Conservation (phyloP, 2,329 filamentous ascomycete genomes). For the Curvularia eragrostidis region DNA sequence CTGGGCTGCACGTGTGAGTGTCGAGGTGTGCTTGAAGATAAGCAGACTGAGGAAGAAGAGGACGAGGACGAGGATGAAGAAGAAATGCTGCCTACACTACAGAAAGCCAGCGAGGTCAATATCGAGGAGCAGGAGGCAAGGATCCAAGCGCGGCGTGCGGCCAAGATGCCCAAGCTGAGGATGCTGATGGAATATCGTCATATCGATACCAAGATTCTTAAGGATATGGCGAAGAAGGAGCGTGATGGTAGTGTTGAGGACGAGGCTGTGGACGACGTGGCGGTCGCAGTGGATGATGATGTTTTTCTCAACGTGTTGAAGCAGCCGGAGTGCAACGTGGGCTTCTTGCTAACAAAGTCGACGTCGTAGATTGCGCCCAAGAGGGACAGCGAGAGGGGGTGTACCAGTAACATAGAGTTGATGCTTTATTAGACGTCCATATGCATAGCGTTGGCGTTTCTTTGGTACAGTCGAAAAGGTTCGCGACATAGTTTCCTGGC, state of each 20-base stretch:
- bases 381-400: background rate
- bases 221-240: slow-evolving; percentile 10
- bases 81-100: slow-evolving; percentile 33
- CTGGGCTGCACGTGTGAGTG: slow-evolving; percentile 69
- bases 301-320: slow-evolving; percentile 58
- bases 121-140: slow-evolving; percentile 55
- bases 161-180: slow-evolving; percentile 53
- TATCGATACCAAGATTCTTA: slow-evolving; percentile 52
- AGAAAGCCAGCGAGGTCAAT: slow-evolving; percentile 55
- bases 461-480: background rate
- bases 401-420: background rate
- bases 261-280: slow-evolving; percentile 39
- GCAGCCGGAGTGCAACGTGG: slow-evolving; percentile 54
- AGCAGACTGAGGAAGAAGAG: slow-evolving; percentile 27
- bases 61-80: slow-evolving; percentile 28
- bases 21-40: slow-evolving; percentile 50
- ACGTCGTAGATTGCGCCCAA: slow-evolving; percentile 14
- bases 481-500: background rate
- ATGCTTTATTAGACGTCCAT: background rate
- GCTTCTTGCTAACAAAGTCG: slow-evolving; percentile 59
- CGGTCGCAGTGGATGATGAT: slow-evolving; percentile 57
- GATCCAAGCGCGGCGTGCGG: slow-evolving; percentile 47
- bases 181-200: slow-evolving; percentile 64
- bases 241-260: background rate
- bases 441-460: slow-evolving; percentile 12